These are phyloP conservation scores for Thymus mandschuricus DNA, from an alignment of 257 asterid genomes.

Conservation along the genomic window DNA sequence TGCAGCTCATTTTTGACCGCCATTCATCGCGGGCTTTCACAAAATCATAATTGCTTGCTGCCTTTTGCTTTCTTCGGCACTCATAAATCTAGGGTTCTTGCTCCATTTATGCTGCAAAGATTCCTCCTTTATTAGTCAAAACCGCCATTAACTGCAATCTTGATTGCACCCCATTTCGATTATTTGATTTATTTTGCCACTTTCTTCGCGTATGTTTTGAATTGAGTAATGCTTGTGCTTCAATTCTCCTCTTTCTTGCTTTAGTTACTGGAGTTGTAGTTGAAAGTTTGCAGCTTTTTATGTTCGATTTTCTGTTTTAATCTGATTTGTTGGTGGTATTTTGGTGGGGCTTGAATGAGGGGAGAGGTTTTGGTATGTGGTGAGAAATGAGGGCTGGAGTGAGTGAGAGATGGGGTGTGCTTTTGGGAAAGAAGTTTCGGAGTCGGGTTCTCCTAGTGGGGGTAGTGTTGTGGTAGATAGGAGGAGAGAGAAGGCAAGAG, in stretches of 20 bases:
- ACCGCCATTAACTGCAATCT: slow-evolving; percentile 18
- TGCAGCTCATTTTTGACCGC: slow-evolving; percentile 60
- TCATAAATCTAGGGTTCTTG: slow-evolving; percentile 57
- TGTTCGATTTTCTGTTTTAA: slow-evolving; percentile 1
- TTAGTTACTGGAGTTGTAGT: slow-evolving; percentile 17
- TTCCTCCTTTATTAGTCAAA: slow-evolving; percentile 34
- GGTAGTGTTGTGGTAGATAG: slow-evolving; percentile 43
- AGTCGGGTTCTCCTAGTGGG: slow-evolving; percentile 55
- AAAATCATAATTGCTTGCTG: slow-evolving; percentile 54
- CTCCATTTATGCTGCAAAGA: slow-evolving; percentile 39
- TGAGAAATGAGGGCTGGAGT: slow-evolving; percentile 68
- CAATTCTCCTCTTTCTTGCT: slow-evolving; percentile 21
- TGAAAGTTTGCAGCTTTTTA: slow-evolving; percentile 16
- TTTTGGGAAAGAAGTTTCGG: slow-evolving; percentile 66
- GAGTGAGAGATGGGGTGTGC: slow-evolving; percentile 71
- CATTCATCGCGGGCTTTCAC: slow-evolving; percentile 58
- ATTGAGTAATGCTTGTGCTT: slow-evolving; percentile 25
- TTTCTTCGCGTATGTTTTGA: slow-evolving; percentile 22
- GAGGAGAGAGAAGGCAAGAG: slow-evolving; percentile 45
- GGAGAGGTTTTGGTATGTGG: slow-evolving; percentile 36
- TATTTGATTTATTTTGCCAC: slow-evolving; percentile 21
- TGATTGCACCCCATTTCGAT: slow-evolving; percentile 27
- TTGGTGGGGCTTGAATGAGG: slow-evolving; percentile 45
- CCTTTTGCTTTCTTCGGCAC: slow-evolving; percentile 67
- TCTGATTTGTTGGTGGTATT: slow-evolving; percentile 23